Conservation (phyloP, 1,284 basidiomycete genomes). For the Ustilago tritici region DNA sequence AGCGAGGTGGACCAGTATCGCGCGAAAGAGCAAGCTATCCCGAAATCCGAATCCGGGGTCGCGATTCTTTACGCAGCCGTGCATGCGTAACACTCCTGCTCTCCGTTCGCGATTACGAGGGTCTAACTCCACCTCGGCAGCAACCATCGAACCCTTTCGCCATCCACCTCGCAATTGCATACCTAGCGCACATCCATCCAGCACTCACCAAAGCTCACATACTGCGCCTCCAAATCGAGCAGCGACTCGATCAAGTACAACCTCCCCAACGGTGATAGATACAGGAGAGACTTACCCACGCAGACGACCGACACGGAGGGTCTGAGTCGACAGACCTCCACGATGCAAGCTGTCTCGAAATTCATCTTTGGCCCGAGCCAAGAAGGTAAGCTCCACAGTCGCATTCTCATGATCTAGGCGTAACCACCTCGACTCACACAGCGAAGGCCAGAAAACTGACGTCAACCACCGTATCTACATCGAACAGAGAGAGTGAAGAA, state of each 20-base stretch:
- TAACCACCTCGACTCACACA: background rate
- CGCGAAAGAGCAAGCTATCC: conserved; percentile 11
- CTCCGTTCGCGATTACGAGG: conserved; percentile 20
- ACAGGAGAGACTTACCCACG: background rate
- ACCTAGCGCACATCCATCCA: background rate
- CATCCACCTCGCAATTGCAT: conserved; percentile 5
- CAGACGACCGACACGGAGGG: background rate
- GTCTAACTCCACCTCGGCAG: conserved; percentile 33
- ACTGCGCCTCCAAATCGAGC: background rate
- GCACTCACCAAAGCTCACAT: background rate
- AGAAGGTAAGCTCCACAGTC: conserved; percentile 75
- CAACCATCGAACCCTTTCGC: background rate
- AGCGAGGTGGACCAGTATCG: background rate
- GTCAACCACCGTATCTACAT: background rate
- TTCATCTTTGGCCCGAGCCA: conserved; percentile 94
- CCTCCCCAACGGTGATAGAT: background rate
- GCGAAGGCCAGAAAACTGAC: background rate
- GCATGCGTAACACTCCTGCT: conserved; percentile 17
- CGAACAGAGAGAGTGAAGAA: conserved; percentile 56
- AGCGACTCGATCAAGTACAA: too few relatives aligned
- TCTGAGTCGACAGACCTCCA: background rate
- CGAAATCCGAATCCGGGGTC: conserved; percentile 36
- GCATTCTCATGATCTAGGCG: background rate
- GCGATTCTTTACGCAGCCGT: conserved; percentile 14
- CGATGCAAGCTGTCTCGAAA: conserved; percentile 86